Evolutionary conservation across 2,329 filamentous ascomycete genomes (phyloP).

Genomic region (Colletotrichum sp.): DNA sequence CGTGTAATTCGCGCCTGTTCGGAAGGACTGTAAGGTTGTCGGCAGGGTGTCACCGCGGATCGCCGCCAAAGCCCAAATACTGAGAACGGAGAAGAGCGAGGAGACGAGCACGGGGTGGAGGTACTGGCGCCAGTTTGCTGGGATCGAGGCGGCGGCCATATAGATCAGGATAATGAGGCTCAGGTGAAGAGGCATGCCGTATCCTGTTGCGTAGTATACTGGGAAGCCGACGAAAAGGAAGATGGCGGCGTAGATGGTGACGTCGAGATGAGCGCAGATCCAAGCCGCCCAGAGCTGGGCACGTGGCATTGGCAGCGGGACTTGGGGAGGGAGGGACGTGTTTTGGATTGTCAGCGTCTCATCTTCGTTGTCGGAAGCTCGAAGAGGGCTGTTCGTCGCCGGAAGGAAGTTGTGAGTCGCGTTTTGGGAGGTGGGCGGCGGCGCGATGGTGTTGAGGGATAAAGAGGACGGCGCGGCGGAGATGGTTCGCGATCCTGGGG

Average conservation of each 20-base stretch:
- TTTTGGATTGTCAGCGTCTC: neutral
- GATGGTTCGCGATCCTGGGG: constrained; percentile 23
- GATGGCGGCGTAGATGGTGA: constrained; percentile 45
- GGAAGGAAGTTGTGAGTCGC: constrained; percentile 28
- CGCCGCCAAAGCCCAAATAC: constrained; percentile 58
- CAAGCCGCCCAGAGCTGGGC: constrained; percentile 55
- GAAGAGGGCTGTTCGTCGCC: neutral
- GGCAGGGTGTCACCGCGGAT: constrained; percentile 44
- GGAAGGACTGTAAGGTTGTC: constrained; percentile 50
- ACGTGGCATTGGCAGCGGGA: constrained; percentile 47
- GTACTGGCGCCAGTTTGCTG: constrained; percentile 52
- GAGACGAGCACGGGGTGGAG: constrained; percentile 65
- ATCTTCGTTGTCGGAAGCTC: neutral
- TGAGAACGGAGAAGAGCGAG: constrained; percentile 56
- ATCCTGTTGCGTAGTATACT: constrained; percentile 57
- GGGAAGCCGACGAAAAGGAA: constrained; percentile 59
- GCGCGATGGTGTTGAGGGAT: constrained; percentile 20
- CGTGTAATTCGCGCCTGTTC: constrained; percentile 57
- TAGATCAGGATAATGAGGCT: constrained; percentile 57
- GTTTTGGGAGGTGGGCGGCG: constrained; percentile 18
- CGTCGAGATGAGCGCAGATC: constrained; percentile 51
- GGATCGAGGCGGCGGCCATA: constrained; percentile 53
- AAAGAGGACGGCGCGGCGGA: constrained; percentile 24
- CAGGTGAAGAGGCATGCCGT: constrained; percentile 55
- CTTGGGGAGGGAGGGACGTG: constrained; percentile 37